Base-by-base conservation (phyloP, 345 rosid genomes). In the Camelina hispida region DNA sequence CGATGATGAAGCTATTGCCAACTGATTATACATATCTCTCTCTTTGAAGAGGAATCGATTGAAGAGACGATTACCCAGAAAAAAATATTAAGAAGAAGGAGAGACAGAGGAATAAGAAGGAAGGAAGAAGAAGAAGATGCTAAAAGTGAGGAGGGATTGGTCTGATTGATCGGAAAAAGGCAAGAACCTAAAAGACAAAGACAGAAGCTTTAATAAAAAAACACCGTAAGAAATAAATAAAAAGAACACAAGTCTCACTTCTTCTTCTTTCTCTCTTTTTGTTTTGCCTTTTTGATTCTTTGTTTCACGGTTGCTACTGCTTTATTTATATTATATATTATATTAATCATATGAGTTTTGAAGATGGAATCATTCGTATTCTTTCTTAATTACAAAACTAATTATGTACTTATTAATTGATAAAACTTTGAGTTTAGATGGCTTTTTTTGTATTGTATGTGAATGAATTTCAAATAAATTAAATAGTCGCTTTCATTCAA, bases 221-320 rank as follows among this genome's bases (percentile, higher is more conserved):
- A 53, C 60, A 54, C 65, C 58, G 60, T 46, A 77, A 57, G 68
- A 5, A 28, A 28, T 4, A 28, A 34, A 6, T 7, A 34, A 1
- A 34, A 77, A 58, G 69, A 67, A 78, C 72, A 71, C 76, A 77
- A 77, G 76, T 77, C 80, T 77, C 80, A 71, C 76, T 77, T 77
- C 72, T 65, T 77, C 51, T 30, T 74, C 46, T 71, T 20, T 74
- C 56, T 57, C 14, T 75, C 7, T 30, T 51, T 3, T 35, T 57
- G 10, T 7, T 54, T 54, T 34, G 75, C 52, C 75, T 77, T 77
- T 77, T 55, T 77, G 66, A 71, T 70, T 77, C 67, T 77, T 72
- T 68, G 72, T 70, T 77, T 77, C 72, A 70, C 76, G 72, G 80
- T 71, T 14, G 42, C 66, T 71, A 6, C 37, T 35, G 43, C 71